phyloP scores from a whole-genome alignment of 192 early-diverging fungal species.

The Gigaspora rosea region DNA sequence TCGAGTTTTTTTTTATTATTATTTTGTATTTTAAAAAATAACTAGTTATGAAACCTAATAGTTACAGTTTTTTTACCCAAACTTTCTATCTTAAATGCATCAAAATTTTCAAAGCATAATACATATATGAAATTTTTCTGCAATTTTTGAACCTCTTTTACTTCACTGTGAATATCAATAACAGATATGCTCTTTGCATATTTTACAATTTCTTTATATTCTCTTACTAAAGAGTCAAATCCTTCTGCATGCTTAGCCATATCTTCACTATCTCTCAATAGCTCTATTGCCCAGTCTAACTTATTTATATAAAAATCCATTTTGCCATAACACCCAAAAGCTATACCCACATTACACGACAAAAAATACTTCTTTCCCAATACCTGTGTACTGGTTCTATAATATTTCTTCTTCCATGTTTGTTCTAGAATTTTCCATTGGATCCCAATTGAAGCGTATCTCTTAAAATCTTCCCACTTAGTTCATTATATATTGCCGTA shows the following conservation, averaged over 20 bases:
- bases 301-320: slow-evolving; percentile 40
- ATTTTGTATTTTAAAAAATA: no score
- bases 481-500: slow-evolving; percentile 1
- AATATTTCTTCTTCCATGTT: neutral
- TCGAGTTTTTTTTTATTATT: no score
- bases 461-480: slow-evolving; percentile 16
- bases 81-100: slow-evolving; percentile 25
- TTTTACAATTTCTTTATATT: slow-evolving; percentile 25
- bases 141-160: slow-evolving; percentile 7
- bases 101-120: slow-evolving; percentile 6
- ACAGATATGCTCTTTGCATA: no score
- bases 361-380: slow-evolving; percentile 8
- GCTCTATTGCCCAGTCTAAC: slow-evolving; percentile 38
- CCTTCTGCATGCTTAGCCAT: slow-evolving; percentile 30
- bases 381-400: no score
- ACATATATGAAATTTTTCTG: slow-evolving; percentile 20
- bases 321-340: slow-evolving; percentile 34
- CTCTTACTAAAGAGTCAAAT: slow-evolving; percentile 23
- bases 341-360: slow-evolving; percentile 36
- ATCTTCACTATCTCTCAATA: slow-evolving; percentile 35
- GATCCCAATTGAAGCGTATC: neutral
- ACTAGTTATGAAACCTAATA: slow-evolving; percentile 2
- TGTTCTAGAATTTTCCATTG: neutral
- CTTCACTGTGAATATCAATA: slow-evolving; percentile 31
- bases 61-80: slow-evolving; percentile 13